Conservation (phyloP, 2,329 filamentous ascomycete species). For the Neoascochyta sp. region DNA sequence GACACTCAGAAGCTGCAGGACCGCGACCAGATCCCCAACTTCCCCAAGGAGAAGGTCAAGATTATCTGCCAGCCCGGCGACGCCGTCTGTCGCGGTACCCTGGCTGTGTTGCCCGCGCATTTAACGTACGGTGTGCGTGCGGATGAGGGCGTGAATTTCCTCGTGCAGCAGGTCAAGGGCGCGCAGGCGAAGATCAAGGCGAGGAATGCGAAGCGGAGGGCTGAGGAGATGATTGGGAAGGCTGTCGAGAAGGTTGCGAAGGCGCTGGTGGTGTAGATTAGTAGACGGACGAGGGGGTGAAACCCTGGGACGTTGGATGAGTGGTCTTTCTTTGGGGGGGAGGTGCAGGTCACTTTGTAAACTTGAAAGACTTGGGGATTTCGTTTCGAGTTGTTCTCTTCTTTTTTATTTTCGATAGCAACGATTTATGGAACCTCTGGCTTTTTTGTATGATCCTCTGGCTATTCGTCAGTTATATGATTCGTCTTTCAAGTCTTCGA, state of each 20-base stretch:
- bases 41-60: conserved; percentile 44
- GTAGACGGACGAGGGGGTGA: no score
- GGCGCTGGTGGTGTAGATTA: conserved; percentile 9
- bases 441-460: no score
- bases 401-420: no score
- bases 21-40: conserved; percentile 40
- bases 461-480: no score
- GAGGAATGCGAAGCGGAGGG: conserved; percentile 24
- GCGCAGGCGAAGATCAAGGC: conserved; percentile 29
- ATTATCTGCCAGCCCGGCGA: conserved; percentile 52
- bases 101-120: conserved; percentile 30
- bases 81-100: conserved; percentile 49
- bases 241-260: conserved; percentile 10
- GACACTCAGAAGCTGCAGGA: conserved; percentile 45
- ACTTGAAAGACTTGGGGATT: no score
- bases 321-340: no score
- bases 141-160: conserved; percentile 26
- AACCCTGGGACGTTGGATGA: no score
- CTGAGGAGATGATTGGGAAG: conserved; percentile 6
- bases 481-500: no score
- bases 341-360: no score
- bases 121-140: conserved; percentile 30
- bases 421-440: no score
- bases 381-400: no score
- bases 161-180: conserved; percentile 23